Base-by-base conservation (phyloP, 2,329 filamentous ascomycete genomes). In the Cercospora beticola region DNA sequence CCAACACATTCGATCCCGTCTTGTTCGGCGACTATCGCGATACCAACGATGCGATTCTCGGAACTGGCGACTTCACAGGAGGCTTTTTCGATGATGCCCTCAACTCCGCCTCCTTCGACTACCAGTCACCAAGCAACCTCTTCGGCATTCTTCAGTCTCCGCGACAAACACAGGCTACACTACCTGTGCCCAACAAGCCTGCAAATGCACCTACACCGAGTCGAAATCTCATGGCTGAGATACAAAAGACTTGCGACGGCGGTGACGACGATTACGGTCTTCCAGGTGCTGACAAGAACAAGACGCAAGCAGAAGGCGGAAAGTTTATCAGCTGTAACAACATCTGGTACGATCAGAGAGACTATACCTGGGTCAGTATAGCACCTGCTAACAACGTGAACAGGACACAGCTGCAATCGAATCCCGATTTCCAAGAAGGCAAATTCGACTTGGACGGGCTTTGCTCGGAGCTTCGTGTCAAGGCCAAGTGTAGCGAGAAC, bases 1-100 rank as follows among this genome's bases (percentile, higher is more conserved):
- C 95, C 61, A 86, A 89, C 46, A 89, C 90, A 74, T 97, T 98
- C 75, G 94, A 98, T 70, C 94, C 95, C 0, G 89, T 95, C 65
- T 85, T 98, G 4, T 98, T 97, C 79, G 92, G 91, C 64, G 92
- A 93, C 74, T 98, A 97, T 81, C 90, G 95, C 63, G 95, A 99
- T 76, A 89, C 93, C 0, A 92, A 97, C 76, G 91, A 93, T 67
- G 94, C 90, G 65, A 86, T 97, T 14, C 81, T 97, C 18, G 83
- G 84, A 72, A 89, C 82, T 76, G 87, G 86, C 54, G 92, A 96
- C 72, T 89, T 89, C 79, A 88, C 88, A 78, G 87, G 87, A 72
- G 94, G 97, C 74, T 91, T 93, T 14, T 90, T 96, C 77, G 90
- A 94, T 16, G 77, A 83, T 88, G 68, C 84, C 79, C 74, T 79